Percentiles rank a stretch among this genome's conserved stretches.
Evolutionary conservation across 495 filamentous ascomycete species (phyloP).

Genomic region (Podospora fimiseda): DNA sequence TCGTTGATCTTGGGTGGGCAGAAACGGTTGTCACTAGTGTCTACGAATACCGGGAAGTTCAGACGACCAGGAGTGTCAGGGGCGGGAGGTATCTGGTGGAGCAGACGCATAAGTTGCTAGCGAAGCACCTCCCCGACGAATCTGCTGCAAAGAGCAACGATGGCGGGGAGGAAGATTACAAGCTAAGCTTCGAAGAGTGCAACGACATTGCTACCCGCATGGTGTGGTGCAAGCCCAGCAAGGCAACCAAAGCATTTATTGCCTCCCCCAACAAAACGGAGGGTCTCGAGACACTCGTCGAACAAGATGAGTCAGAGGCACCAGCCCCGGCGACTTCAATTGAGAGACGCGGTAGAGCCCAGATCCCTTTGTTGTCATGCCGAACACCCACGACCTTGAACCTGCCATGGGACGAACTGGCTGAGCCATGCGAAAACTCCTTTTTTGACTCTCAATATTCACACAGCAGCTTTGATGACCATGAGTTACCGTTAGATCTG

Average conservation of each 20-base stretch:
- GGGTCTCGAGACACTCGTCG: slow-evolving; percentile 41
- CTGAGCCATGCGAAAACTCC: slow-evolving; percentile 66
- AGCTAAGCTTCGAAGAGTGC: slow-evolving; percentile 63
- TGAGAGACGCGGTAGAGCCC: background rate
- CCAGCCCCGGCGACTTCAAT: background rate
- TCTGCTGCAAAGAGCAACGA: slow-evolving; percentile 10
- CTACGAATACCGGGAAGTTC: slow-evolving; percentile 82
- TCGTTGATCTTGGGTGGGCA: slow-evolving; percentile 87
- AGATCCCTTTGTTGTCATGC: slow-evolving; percentile 45
- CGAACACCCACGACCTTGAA: slow-evolving; percentile 45
- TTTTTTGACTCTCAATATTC: slow-evolving; percentile 55
- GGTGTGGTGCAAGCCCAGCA: slow-evolving; percentile 61
- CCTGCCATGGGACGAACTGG: slow-evolving; percentile 60
- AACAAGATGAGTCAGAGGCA: slow-evolving; percentile 40
- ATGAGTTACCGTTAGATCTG: slow-evolving; percentile 68
- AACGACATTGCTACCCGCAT: slow-evolving; percentile 69
- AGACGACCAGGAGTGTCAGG: slow-evolving; percentile 58
- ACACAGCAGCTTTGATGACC: slow-evolving; percentile 62
- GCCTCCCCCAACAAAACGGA: slow-evolving; percentile 14
- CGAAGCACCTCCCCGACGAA: slow-evolving; percentile 22
- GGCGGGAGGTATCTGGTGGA: slow-evolving; percentile 63
- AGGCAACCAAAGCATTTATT: slow-evolving; percentile 2
- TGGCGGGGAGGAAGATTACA: slow-evolving; percentile 12
- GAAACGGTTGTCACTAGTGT: slow-evolving; percentile 77
- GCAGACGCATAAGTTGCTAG: slow-evolving; percentile 62